These are phyloP conservation scores for Phialophora expanda DNA, from an alignment of 2,329 filamentous ascomycete genomes.

Conservation along the genomic window DNA sequence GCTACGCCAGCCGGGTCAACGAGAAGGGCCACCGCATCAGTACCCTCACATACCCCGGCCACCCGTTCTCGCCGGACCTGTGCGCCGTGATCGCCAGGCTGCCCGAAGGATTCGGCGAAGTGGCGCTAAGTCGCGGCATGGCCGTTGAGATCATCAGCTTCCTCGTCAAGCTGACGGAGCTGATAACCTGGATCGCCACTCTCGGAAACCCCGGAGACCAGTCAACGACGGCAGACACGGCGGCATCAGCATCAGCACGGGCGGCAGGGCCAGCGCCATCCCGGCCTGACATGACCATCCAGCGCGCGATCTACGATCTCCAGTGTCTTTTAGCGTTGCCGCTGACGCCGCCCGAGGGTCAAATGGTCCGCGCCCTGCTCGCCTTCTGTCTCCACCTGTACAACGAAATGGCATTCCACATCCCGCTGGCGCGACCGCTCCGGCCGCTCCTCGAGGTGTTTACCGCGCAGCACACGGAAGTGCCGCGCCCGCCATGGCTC, in stretches of 20 bases:
- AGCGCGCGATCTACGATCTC: constrained; percentile 32
- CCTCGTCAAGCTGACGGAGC: constrained; percentile 27
- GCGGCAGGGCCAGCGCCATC: background rate
- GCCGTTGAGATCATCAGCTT: constrained; percentile 31
- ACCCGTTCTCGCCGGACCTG: constrained; percentile 27
- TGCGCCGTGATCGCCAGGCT: constrained; percentile 25
- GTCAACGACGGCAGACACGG: background rate
- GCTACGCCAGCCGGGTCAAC: constrained; percentile 30
- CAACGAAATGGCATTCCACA: constrained; percentile 27
- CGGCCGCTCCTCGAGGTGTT: constrained; percentile 24
- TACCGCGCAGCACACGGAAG: constrained; percentile 8
- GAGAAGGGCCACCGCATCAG: constrained; percentile 30
- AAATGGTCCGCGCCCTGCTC: constrained; percentile 23
- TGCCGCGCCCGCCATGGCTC: constrained; percentile 23
- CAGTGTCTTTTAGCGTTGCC: constrained; percentile 28
- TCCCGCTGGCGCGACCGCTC: constrained; percentile 28
- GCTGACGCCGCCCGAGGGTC: constrained; percentile 20
- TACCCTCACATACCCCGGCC: constrained; percentile 26
- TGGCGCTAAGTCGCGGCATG: constrained; percentile 23
- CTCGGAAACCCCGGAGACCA: background rate
- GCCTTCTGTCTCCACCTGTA: constrained; percentile 30
- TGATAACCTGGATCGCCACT: constrained; percentile 18
- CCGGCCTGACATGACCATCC: constrained; percentile 23
- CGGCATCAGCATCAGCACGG: background rate
- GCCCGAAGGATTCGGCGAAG: constrained; percentile 28